Conservation (phyloP, 2,329 filamentous ascomycete genomes). For the Nemania abortiva region DNA sequence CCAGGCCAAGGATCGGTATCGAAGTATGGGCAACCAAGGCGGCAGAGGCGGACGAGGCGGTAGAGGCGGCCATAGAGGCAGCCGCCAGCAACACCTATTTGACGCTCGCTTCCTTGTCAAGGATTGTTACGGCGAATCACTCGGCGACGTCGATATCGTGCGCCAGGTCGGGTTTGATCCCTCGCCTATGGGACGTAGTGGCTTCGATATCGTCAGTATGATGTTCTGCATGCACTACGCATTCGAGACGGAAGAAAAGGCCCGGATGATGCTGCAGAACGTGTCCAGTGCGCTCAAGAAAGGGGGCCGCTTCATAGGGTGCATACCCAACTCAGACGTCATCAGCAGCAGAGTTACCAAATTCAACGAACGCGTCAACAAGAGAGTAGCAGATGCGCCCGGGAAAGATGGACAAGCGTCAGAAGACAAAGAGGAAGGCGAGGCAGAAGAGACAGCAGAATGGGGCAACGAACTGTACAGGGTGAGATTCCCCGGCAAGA, state of each 20-base stretch:
- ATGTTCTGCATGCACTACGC: slow-evolving; percentile 99
- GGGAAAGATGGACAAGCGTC: slow-evolving; percentile 46
- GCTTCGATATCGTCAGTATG: slow-evolving; percentile 97
- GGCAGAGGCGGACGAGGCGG: slow-evolving; percentile 63
- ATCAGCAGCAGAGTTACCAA: slow-evolving; percentile 82
- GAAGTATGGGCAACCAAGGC: slow-evolving; percentile 73
- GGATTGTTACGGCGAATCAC: slow-evolving; percentile 89
- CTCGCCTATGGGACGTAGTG: slow-evolving; percentile 78
- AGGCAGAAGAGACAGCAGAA: slow-evolving; percentile 74
- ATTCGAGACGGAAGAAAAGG: slow-evolving; percentile 92
- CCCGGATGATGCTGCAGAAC: slow-evolving; percentile 91
- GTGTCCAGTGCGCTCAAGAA: slow-evolving; percentile 92
- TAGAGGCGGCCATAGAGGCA: slow-evolving; percentile 59
- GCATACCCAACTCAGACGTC: slow-evolving; percentile 96
- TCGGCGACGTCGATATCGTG: slow-evolving; percentile 85
- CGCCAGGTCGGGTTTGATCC: slow-evolving; percentile 88
- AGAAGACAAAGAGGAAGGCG: slow-evolving; percentile 67
- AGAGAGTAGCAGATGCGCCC: slow-evolving; percentile 52
- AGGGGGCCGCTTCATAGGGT: slow-evolving; percentile 92
- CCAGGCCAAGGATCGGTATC: slow-evolving; percentile 88
- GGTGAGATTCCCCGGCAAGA: slow-evolving; percentile 86
- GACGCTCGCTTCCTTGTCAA: slow-evolving; percentile 90
- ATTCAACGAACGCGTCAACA: slow-evolving; percentile 72
- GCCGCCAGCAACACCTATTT: slow-evolving; percentile 72
- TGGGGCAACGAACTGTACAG: slow-evolving; percentile 96